A percentile compares a stretch with the other conserved stretches of the same genome.
Conservation (phyloP, 208 protist species). For the Acanthamoeba quina region DNA sequence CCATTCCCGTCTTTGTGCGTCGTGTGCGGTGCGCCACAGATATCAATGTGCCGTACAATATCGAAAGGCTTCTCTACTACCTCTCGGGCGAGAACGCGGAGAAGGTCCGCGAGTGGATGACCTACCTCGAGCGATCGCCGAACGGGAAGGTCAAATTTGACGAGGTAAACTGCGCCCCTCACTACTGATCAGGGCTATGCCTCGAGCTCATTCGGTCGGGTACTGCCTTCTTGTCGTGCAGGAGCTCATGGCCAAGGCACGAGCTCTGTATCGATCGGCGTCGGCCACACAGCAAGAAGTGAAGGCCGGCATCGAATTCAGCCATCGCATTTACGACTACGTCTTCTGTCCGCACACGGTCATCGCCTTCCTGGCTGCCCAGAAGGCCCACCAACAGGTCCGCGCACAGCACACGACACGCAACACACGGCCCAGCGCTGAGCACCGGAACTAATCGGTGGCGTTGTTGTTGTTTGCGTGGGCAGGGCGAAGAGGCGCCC, state of each 20-base stretch:
- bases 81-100: conserved; percentile 90
- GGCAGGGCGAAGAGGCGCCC: neutral
- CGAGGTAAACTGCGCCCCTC: neutral
- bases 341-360: conserved; percentile 77
- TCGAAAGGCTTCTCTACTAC: conserved; percentile 96
- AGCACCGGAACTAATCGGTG: neutral
- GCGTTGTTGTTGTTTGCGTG: neutral
- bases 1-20: neutral
- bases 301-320: neutral
- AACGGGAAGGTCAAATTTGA: conserved; percentile 40
- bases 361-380: conserved; percentile 62
- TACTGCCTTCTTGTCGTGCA: neutral
- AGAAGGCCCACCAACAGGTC: neutral
- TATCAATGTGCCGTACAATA: conserved; percentile 96
- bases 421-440: neutral
- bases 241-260: conserved; percentile 18
- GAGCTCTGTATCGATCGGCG: conserved; percentile 15
- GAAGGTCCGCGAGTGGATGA: conserved; percentile 82
- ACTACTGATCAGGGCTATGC: neutral
- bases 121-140: conserved; percentile 40
- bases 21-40: conserved; percentile 91
- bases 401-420: neutral
- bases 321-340: conserved; percentile 44
- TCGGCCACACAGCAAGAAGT: conserved; percentile 63
- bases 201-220: neutral